Evolutionary conservation across 176 grass and related monocot genomes (phyloP), one percentile per base, ranked within the genome.

Genomic region (Cenchrus purpureus): DNA sequence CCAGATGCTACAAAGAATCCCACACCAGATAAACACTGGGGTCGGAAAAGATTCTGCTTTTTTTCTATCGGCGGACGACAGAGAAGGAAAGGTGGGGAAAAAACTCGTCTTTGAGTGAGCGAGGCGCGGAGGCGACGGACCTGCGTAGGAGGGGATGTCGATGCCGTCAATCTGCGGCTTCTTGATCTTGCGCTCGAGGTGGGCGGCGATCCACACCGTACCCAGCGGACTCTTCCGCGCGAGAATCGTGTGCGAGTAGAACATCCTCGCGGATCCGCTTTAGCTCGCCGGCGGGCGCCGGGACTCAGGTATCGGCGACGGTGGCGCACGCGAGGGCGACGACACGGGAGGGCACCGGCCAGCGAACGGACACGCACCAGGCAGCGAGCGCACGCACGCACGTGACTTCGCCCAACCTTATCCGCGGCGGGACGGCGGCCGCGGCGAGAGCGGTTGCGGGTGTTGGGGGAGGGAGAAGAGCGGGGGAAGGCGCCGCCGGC

Each of bases 111-210:
- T 89, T 85, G 59, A 74, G 61, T 2, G 37, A 29, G 16, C 37
- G 14, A 48, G 37, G 51, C 34, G 13, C 15, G 57, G 19, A 12
- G 56, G 5, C 17, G 7, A 67, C 73, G 16, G 8, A 95, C 92
- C 92, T 53, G 87, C 97, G 59, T 87, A 95, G 49, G 93, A 76
- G 37, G 83, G 81, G 70, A 95, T 91, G 66, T 97, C 87, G 74
- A 97, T 85, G 34, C 79, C 89, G 40, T 98, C 93, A 81, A 98
- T 84, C 81, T 95, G 97, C 66, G 74, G 78, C 79, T 92, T 95
- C 89, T 98, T 98, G 52, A 95, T 90, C 90, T 89, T 95, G 81
- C 91, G 73, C 91, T 98, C 84, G 25, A 98, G 84, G 86, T 98
- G 97, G 57, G 97, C 97, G 43, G 97, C 97, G 69, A 98, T 91